Conservation (phyloP, 768 basidiomycete genomes). For the Hortiboletus campestris region DNA sequence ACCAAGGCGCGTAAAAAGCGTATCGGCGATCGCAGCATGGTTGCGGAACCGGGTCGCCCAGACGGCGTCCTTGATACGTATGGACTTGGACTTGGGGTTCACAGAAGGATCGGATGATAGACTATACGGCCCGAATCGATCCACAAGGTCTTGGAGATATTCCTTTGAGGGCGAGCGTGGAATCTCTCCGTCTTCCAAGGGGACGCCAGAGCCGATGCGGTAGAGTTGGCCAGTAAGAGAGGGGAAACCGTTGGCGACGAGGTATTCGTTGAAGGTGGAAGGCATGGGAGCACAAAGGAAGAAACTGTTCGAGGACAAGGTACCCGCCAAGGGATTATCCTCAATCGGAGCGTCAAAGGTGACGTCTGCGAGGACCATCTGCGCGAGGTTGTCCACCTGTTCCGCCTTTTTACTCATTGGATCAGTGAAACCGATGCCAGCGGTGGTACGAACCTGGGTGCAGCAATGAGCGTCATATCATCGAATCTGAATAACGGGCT, state of each 20-base stretch:
- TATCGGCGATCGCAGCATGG: constrained; percentile 45
- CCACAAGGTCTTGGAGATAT: constrained; percentile 44
- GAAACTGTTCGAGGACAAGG: constrained; percentile 9
- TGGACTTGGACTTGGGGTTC: constrained; percentile 30
- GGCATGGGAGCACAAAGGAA: constrained; percentile 16
- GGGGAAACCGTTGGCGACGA: constrained; percentile 14
- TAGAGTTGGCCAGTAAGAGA: constrained; percentile 23
- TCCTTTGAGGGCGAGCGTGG: constrained; percentile 38
- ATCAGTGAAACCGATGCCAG: constrained; percentile 44
- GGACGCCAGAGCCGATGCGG: constrained; percentile 44
- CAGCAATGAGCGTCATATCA: background rate
- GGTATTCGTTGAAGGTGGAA: constrained; percentile 16
- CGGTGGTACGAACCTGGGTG: constrained; percentile 42
- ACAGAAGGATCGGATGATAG: constrained; percentile 38
- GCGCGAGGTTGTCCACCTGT: constrained; percentile 29
- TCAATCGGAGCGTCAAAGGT: constrained; percentile 8
- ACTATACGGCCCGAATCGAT: constrained; percentile 39
- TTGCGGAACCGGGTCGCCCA: constrained; percentile 51
- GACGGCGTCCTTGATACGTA: constrained; percentile 38
- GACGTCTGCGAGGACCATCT: constrained; percentile 26
- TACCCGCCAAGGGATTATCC: background rate
- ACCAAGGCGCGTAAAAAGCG: constrained; percentile 34
- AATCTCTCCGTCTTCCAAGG: constrained; percentile 34
- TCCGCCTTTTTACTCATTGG: constrained; percentile 36
- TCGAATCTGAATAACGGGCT: background rate